Percentiles rank a stretch among this genome's conserved stretches.
phyloP scores from a whole-genome alignment of 1,139 yeast species.

The Geotrichum restrictum region DNA sequence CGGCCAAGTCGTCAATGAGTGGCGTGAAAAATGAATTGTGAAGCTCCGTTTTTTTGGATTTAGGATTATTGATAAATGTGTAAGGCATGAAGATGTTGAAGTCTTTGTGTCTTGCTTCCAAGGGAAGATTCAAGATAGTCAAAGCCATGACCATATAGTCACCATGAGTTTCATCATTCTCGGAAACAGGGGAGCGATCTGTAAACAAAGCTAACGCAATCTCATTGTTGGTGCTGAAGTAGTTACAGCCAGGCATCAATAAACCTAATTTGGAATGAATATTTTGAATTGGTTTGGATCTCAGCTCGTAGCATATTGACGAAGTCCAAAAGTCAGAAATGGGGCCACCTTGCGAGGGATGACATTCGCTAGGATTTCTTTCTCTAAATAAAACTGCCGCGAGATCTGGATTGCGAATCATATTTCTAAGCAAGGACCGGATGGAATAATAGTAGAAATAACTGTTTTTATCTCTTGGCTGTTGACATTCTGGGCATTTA shows the following conservation, averaged over 20 bases:
- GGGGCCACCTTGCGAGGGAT: no score
- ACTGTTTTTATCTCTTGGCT: not conserved
- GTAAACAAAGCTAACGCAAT: not conserved
- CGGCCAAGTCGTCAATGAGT: not conserved
- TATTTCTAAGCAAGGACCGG: not conserved
- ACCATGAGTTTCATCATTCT: not conserved
- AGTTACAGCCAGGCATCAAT: not conserved
- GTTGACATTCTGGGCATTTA: not conserved
- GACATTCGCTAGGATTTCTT: not conserved
- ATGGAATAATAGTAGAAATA: not conserved
- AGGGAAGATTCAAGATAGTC: not conserved
- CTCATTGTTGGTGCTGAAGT: not conserved
- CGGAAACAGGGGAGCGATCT: not conserved
- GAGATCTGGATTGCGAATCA: not conserved
- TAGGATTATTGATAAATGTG: not conserved
- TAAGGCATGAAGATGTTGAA: not conserved
- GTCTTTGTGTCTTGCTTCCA: not conserved
- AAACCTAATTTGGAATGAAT: not conserved
- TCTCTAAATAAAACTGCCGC: not conserved
- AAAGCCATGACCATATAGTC: not conserved
- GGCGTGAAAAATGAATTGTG: not conserved
- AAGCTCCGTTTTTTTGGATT: not conserved
- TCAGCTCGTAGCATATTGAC: not conserved
- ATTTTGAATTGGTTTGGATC: not conserved
- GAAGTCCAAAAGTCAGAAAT: not conserved